Evolutionary conservation across 192 early-diverging fungal species (phyloP).

Genomic region (Linnemannia zychae): DNA sequence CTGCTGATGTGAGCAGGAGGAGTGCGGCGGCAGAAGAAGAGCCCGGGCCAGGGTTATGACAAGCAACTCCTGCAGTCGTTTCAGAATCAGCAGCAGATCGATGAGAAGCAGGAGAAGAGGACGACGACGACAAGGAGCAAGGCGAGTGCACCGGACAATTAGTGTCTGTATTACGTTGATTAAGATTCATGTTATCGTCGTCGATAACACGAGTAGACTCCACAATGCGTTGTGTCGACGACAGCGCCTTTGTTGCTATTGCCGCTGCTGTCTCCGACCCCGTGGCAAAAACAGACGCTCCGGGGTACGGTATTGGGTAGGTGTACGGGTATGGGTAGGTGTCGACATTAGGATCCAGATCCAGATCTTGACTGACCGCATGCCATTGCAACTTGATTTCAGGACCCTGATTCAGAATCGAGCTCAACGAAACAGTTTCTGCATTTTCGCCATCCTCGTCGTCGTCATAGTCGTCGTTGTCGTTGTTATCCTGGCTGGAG

Average conservation of each 20-base stretch:
- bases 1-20: slow-evolving; percentile 1
- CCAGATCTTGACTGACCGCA: slow-evolving; percentile 35
- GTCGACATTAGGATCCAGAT: slow-evolving; percentile 4
- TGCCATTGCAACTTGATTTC: slow-evolving; percentile 42
- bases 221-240: not conserved
- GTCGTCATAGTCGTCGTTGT: slow-evolving; percentile 15
- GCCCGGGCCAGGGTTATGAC: slow-evolving; percentile 9
- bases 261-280: not conserved
- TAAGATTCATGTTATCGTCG: not conserved
- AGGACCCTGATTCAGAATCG: slow-evolving; percentile 51
- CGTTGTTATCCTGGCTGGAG: slow-evolving; percentile 11
- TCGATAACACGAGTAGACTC: no score
- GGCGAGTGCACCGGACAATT: not conserved
- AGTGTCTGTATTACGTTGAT: not conserved
- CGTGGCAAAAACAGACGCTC: not conserved
- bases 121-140: not conserved
- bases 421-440: slow-evolving; percentile 43
- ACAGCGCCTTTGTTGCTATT: no score
- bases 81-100: slow-evolving; percentile 19
- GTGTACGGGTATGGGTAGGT: not conserved
- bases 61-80: slow-evolving; percentile 17
- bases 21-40: not conserved
- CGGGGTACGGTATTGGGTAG: not conserved
- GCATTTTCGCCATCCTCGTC: slow-evolving; percentile 24
- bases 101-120: not conserved